Evolutionary conservation across 2,329 filamentous ascomycete species (phyloP).

Genomic region (Cytospora chrysosperma): DNA sequence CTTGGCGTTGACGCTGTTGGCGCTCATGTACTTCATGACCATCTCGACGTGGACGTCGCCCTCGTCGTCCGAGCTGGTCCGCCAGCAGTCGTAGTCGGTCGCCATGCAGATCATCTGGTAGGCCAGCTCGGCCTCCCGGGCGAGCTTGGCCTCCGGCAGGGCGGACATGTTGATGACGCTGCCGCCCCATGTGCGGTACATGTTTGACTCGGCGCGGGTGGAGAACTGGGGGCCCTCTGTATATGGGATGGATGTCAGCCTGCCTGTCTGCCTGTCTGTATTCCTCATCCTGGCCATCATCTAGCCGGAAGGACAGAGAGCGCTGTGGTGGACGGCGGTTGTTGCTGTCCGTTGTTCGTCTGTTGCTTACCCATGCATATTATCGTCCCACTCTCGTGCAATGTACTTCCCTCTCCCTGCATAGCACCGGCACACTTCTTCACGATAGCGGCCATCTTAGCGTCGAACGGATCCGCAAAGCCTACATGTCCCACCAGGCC

Average conservation of each 20-base stretch:
- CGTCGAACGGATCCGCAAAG: conserved; percentile 94
- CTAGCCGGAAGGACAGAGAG: neutral
- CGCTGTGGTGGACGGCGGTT: neutral
- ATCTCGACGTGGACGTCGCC: conserved; percentile 87
- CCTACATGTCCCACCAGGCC: conserved; percentile 92
- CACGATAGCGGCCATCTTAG: conserved; percentile 71
- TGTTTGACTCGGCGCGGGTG: conserved; percentile 89
- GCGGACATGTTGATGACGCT: conserved; percentile 98
- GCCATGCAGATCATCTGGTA: conserved; percentile 99
- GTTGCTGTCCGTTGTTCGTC: neutral
- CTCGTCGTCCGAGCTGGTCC: conserved; percentile 54
- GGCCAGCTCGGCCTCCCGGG: conserved; percentile 90
- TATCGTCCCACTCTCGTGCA: conserved; percentile 82
- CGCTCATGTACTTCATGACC: conserved; percentile 95
- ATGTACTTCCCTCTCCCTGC: conserved; percentile 77
- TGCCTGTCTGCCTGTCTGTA: neutral
- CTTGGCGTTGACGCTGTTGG: conserved; percentile 85
- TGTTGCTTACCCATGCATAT: conserved; percentile 79
- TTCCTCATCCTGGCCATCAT: too few species aligned
- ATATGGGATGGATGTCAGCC: neutral
- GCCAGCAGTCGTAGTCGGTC: conserved; percentile 99
- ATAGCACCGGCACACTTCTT: conserved; percentile 71
- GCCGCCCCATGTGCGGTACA: conserved; percentile 93
- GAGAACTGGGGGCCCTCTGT: conserved; percentile 96
- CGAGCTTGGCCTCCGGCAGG: conserved; percentile 92